A percentile compares a stretch with the other conserved stretches of the same genome.
Evolutionary conservation across 208 protist genomes (phyloP).

Genomic region (Tetramitus jugosus): DNA sequence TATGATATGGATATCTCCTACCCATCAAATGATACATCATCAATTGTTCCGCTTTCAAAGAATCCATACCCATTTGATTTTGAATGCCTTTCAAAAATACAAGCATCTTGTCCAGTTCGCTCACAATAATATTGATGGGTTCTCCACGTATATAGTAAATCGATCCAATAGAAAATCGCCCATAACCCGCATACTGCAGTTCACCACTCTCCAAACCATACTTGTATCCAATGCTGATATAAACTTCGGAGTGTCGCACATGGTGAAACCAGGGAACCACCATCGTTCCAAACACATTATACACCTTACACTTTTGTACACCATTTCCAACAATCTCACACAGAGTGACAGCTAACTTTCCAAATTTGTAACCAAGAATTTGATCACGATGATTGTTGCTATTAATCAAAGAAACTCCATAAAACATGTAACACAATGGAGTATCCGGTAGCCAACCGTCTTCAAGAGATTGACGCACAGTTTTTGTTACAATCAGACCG

Average conservation of each 20-base stretch:
- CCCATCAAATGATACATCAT: not conserved
- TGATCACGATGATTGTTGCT: not conserved
- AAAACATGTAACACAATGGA: not conserved
- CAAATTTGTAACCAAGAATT: not conserved
- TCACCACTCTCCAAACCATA: not conserved
- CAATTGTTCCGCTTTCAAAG: not conserved
- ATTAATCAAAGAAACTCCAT: not conserved
- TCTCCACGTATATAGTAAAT: not conserved
- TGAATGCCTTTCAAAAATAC: not conserved
- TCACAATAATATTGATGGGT: not conserved
- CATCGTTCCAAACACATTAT: not conserved
- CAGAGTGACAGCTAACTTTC: not conserved
- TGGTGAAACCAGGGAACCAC: not conserved
- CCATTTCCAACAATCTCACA: not conserved
- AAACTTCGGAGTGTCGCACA: not conserved
- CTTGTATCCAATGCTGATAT: not conserved
- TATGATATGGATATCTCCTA: not conserved
- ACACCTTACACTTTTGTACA: not conserved
- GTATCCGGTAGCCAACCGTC: not conserved
- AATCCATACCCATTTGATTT: not conserved
- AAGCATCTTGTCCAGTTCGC: not conserved
- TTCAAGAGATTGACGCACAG: not conserved
- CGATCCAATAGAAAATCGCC: not conserved
- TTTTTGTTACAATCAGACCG: not conserved
- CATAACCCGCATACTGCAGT: not conserved